Evolutionary conservation across 2,329 filamentous ascomycete species (phyloP).

Genomic region (Diaporthe helianthi): DNA sequence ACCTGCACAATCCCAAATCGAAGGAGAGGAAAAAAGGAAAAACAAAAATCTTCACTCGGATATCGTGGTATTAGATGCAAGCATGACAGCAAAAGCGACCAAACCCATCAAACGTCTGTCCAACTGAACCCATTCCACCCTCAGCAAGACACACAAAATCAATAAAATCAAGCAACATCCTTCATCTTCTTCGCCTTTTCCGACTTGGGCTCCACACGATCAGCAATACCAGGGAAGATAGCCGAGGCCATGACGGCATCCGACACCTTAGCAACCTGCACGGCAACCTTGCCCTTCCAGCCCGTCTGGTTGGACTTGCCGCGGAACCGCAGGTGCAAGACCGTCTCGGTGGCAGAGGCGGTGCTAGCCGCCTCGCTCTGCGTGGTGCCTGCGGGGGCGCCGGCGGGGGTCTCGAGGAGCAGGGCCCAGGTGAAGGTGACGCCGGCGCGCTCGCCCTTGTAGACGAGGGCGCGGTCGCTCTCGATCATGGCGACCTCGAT

Average conservation of each 20-base stretch:
- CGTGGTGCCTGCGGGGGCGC: background rate
- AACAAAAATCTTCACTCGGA: background rate
- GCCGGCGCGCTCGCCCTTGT: constrained; percentile 25
- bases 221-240: constrained; percentile 28
- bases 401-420: constrained; percentile 21
- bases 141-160: background rate
- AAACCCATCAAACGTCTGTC: background rate
- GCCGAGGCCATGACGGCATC: constrained; percentile 26
- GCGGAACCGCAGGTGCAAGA: constrained; percentile 25
- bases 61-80: constrained; percentile 22
- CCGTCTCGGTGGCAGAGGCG: constrained; percentile 5
- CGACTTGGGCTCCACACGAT: constrained; percentile 14
- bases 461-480: constrained; percentile 26
- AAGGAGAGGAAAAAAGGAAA: background rate
- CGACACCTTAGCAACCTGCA: constrained; percentile 21
- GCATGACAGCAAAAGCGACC: background rate
- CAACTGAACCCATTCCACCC: background rate
- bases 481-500: constrained; percentile 26
- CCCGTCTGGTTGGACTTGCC: constrained; percentile 25
- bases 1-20: background rate
- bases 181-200: constrained; percentile 15
- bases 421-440: constrained; percentile 29
- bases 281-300: constrained; percentile 27
- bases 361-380: constrained; percentile 14
- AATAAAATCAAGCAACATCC: background rate